These are phyloP conservation scores for Aphanoascus verrucosus DNA, from an alignment of 2,329 filamentous ascomycete species.

Conservation along the genomic window DNA sequence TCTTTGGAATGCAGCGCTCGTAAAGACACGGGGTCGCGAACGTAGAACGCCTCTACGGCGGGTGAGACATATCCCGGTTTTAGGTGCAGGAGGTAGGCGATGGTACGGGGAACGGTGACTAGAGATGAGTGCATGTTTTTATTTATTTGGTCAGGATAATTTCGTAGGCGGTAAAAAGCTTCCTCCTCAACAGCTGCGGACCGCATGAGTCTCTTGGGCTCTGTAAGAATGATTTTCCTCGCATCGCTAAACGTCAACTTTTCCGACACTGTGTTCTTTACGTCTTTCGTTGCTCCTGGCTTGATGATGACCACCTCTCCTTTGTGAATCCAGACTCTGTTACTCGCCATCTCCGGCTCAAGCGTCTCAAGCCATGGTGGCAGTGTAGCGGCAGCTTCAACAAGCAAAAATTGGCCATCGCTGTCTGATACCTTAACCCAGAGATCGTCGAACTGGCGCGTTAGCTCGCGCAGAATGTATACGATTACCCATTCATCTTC, in stretches of 20 bases:
- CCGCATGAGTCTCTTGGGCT: constrained; percentile 52
- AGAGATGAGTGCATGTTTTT: constrained; percentile 66
- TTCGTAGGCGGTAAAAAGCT: constrained; percentile 76
- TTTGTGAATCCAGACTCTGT: constrained; percentile 75
- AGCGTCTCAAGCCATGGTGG: constrained; percentile 91
- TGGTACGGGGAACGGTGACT: constrained; percentile 64
- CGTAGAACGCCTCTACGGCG: constrained; percentile 83
- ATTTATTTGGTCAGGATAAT: constrained; percentile 67
- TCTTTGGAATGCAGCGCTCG: constrained; percentile 54
- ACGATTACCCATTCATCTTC: constrained; percentile 98
- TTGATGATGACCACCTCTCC: constrained; percentile 64
- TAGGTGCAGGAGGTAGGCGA: constrained; percentile 67
- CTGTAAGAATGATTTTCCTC: constrained; percentile 47
- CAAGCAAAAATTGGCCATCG: constrained; percentile 89
- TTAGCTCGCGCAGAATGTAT: constrained; percentile 73
- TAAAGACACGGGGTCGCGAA: constrained; percentile 69
- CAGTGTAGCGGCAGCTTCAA: constrained; percentile 80
- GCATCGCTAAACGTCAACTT: constrained; percentile 56
- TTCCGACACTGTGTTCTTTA: constrained; percentile 27
- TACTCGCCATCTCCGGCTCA: constrained; percentile 76
- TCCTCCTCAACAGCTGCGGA: constrained; percentile 71
- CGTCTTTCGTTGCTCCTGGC: constrained; percentile 34
- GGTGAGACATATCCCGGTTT: constrained; percentile 68
- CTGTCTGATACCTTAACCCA: constrained; percentile 79
- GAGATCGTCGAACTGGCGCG: constrained; percentile 56